phyloP scores from a whole-genome alignment of 495 filamentous ascomycete species.

The Aspergillus avenaceus region DNA sequence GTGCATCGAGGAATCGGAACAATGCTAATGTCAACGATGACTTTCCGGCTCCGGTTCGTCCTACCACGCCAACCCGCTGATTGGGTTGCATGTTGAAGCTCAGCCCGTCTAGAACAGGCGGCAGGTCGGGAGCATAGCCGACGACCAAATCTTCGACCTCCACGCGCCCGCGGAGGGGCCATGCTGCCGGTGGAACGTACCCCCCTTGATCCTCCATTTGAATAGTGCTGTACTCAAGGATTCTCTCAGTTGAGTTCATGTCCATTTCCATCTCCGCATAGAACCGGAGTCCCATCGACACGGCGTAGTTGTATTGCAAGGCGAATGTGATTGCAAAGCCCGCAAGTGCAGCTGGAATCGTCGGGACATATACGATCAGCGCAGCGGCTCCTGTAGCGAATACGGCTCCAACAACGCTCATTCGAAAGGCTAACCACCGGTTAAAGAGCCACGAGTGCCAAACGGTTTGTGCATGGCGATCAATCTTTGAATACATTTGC shows the following conservation, averaged over 20 bases:
- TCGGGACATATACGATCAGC: constrained; percentile 57
- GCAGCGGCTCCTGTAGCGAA: constrained; percentile 63
- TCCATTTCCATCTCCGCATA: constrained; percentile 62
- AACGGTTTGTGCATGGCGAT: constrained; percentile 53
- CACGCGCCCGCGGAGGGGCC: constrained; percentile 73
- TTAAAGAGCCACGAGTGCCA: constrained; percentile 70
- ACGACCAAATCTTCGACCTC: constrained; percentile 72
- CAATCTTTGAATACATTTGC: constrained; percentile 59
- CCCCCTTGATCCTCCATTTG: constrained; percentile 60
- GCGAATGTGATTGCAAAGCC: constrained; percentile 71
- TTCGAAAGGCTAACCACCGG: constrained; percentile 69
- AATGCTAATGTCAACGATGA: constrained; percentile 77
- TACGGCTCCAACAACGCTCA: constrained; percentile 64
- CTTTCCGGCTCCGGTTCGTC: constrained; percentile 84
- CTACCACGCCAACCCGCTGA: constrained; percentile 77
- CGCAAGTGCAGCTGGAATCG: constrained; percentile 69
- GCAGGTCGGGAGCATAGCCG: constrained; percentile 70
- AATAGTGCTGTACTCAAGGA: constrained; percentile 74
- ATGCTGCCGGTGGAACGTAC: constrained; percentile 64
- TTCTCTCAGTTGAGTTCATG: constrained; percentile 82
- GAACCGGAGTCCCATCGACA: constrained; percentile 44
- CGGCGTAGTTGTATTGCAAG: constrained; percentile 47
- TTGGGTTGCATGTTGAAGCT: constrained; percentile 66
- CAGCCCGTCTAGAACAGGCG: constrained; percentile 70
- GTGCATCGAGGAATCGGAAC: constrained; percentile 78